A percentile compares a stretch with the other conserved stretches of the same genome.
Conservation (phyloP, 2,329 filamentous ascomycete genomes). For the Pseudocercospora macadamiae region DNA sequence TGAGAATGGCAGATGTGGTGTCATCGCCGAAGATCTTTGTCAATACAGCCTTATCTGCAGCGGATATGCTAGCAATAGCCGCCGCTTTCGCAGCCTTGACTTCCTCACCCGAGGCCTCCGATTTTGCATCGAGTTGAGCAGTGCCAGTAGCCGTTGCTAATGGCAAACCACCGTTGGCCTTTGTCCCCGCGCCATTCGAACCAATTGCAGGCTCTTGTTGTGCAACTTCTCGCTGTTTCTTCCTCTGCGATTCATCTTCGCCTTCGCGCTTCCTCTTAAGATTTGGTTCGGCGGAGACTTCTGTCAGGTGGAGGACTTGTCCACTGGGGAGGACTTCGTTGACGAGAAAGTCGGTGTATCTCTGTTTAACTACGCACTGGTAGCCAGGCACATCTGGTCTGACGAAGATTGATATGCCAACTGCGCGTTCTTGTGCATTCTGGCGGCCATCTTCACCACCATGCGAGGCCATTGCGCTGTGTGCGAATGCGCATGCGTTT, state of each 20-base stretch:
- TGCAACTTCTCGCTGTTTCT: constrained; percentile 17
- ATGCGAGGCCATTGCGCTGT: background rate
- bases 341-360: constrained; percentile 90
- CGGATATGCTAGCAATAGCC: constrained; percentile 36
- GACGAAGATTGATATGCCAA: constrained; percentile 67
- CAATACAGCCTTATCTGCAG: constrained; percentile 43
- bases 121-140: background rate
- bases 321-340: constrained; percentile 83
- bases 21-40: constrained; percentile 56
- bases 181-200: constrained; percentile 6
- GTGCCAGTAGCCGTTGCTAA: background rate
- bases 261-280: constrained; percentile 30
- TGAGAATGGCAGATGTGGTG: constrained; percentile 54
- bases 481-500: no score
- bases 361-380: constrained; percentile 67
- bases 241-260: constrained; percentile 18
- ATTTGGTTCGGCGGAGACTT: constrained; percentile 37
- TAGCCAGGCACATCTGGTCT: constrained; percentile 62
- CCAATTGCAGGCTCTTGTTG: background rate
- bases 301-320: constrained; percentile 71
- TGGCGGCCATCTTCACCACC: constrained; percentile 11
- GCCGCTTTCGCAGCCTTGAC: constrained; percentile 19
- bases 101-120: constrained; percentile 8
- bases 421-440: constrained; percentile 45
- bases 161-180: background rate